phyloP scores from a whole-genome alignment of 805 yeast genomes.

The Clavispora asparagi region DNA sequence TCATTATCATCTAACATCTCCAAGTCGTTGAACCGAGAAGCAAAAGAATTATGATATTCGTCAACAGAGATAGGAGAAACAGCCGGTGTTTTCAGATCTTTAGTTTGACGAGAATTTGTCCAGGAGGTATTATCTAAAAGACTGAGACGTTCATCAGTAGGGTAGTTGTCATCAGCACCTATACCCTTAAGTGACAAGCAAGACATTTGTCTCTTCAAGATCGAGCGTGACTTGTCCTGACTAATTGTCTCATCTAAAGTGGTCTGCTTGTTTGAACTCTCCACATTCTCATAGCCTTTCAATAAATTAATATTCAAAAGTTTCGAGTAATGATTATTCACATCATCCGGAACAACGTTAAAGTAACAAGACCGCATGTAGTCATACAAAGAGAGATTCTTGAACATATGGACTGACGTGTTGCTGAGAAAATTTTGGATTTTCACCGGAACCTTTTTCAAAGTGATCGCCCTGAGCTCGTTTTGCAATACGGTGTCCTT shows the following conservation, averaged over 20 bases:
- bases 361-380: slow-evolving; percentile 38
- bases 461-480: slow-evolving; percentile 16
- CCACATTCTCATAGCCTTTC: slow-evolving; percentile 33
- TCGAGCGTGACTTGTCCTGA: slow-evolving; percentile 12
- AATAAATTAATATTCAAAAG: slow-evolving; percentile 33
- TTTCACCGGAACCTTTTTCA: slow-evolving; percentile 28
- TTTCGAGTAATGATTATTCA: slow-evolving; percentile 34
- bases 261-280: slow-evolving; percentile 24
- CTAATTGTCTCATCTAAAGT: slow-evolving; percentile 20
- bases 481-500: slow-evolving; percentile 19
- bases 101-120: neutral
- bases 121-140: neutral
- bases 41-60: slow-evolving; percentile 1
- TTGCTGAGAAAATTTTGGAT: slow-evolving; percentile 30
- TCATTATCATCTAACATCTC: slow-evolving; percentile 14
- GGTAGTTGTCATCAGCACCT: neutral
- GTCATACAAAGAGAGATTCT: slow-evolving; percentile 29
- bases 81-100: neutral
- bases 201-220: slow-evolving; percentile 14
- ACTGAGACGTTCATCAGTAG: neutral
- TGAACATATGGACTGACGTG: slow-evolving; percentile 28
- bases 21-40: slow-evolving; percentile 6
- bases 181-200: slow-evolving; percentile 9
- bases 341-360: slow-evolving; percentile 26
- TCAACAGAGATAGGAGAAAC: neutral